Evolutionary conservation across 2,329 filamentous ascomycete species (phyloP).

Genomic region (Pezicula radicicola): DNA sequence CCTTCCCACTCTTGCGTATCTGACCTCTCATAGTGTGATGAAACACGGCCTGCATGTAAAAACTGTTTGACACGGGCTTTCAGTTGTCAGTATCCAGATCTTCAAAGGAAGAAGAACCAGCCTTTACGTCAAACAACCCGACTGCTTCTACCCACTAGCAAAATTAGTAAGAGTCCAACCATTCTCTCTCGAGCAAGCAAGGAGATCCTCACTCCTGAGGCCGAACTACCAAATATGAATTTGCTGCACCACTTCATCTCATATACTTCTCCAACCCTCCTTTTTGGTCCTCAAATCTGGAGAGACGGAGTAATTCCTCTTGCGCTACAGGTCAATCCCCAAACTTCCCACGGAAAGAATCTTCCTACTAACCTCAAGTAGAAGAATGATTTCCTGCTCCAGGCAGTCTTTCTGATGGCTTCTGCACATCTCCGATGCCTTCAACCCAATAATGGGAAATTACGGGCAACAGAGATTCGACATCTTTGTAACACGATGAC

Average conservation of each 20-base stretch:
- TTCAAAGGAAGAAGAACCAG: background rate
- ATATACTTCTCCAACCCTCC: background rate
- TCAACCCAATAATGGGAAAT: background rate
- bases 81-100: background rate
- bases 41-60: background rate
- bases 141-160: background rate
- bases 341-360: background rate
- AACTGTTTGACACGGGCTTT: background rate
- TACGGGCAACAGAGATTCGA: background rate
- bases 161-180: background rate
- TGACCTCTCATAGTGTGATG: background rate
- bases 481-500: background rate
- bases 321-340: background rate
- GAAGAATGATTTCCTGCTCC: background rate
- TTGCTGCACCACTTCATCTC: constrained; percentile 1
- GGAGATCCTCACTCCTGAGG: background rate
- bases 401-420: background rate
- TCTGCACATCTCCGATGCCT: constrained; percentile 1
- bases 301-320: background rate
- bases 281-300: constrained; percentile 1
- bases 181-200: background rate
- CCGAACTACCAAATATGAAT: background rate
- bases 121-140: background rate
- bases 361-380: background rate
- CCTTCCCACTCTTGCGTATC: background rate